Evolutionary conservation across 257 asterid species (phyloP).

Genomic region (Jacaranda mimosifolia): DNA sequence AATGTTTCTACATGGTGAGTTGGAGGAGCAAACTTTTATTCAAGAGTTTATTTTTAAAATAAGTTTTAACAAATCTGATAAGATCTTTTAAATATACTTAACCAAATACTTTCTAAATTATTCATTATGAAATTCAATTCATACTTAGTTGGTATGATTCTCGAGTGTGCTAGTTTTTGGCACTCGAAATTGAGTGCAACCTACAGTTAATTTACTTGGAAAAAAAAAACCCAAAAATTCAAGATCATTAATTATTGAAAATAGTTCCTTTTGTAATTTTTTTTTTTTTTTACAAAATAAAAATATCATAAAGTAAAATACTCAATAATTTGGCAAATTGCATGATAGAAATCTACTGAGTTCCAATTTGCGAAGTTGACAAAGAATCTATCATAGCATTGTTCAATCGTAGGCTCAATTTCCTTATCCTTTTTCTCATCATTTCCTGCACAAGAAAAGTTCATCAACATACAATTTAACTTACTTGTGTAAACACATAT

Average conservation of each 20-base stretch:
- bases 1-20: no score
- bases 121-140: background rate
- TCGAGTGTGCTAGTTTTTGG: constrained; percentile 52
- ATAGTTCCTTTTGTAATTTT: background rate
- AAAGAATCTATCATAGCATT: constrained; percentile 61
- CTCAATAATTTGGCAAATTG: constrained; percentile 77
- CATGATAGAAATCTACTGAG: constrained; percentile 66
- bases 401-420: constrained; percentile 49
- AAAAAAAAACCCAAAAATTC: background rate
- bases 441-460: constrained; percentile 48
- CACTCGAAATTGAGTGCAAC: constrained; percentile 72
- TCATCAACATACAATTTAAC: background rate
- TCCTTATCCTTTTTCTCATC: constrained; percentile 48
- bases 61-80: no score
- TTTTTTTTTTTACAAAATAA: background rate
- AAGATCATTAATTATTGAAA: background rate
- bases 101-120: no score
- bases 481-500: background rate
- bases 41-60: no score
- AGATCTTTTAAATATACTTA: no score
- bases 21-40: no score
- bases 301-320: constrained; percentile 24
- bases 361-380: constrained; percentile 45
- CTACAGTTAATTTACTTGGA: constrained; percentile 74
- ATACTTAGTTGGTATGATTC: constrained; percentile 50